phyloP scores from a whole-genome alignment of 352 stramenopile species.

The Pythium plurisporium region DNA sequence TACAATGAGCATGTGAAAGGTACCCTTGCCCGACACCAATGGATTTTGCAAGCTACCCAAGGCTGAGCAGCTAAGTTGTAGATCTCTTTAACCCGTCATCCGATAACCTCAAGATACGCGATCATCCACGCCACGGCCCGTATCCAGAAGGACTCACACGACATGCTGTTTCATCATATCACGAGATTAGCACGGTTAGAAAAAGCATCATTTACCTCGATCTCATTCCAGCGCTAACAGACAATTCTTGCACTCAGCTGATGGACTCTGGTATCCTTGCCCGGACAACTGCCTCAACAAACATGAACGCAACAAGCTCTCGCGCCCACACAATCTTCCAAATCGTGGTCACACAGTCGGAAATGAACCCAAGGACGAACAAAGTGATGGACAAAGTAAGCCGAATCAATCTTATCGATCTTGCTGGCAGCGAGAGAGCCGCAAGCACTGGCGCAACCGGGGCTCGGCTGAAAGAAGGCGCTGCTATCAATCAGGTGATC shows the following conservation, averaged over 20 bases:
- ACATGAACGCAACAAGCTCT: conserved; percentile 86
- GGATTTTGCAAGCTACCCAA: neutral
- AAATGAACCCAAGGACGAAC: conserved; percentile 57
- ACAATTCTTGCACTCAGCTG: conserved; percentile 29
- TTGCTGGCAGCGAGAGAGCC: conserved; percentile 89
- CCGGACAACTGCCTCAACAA: conserved; percentile 78
- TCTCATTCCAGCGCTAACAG: neutral
- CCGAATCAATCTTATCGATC: conserved; percentile 88
- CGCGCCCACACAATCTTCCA: conserved; percentile 82
- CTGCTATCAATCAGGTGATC: conserved; percentile 89
- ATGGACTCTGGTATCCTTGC: conserved; percentile 85
- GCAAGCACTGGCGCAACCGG: conserved; percentile 88
- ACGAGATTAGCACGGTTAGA: conserved; percentile 68
- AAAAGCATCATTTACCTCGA: neutral
- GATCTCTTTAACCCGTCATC: conserved; percentile 82
- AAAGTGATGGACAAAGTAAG: conserved; percentile 85
- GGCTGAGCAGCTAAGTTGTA: conserved; percentile 12
- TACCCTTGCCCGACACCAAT: neutral
- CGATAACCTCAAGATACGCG: conserved; percentile 86
- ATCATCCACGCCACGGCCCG: conserved; percentile 78
- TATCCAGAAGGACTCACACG: conserved; percentile 80
- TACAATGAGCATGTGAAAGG: conserved; percentile 89
- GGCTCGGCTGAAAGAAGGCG: conserved; percentile 88
- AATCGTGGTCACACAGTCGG: conserved; percentile 79
- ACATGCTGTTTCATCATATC: conserved; percentile 74